A percentile compares a stretch with the other conserved stretches of the same genome.
Conservation (phyloP, 352 stramenopile genomes). For the Halophytophthora polymorphica region DNA sequence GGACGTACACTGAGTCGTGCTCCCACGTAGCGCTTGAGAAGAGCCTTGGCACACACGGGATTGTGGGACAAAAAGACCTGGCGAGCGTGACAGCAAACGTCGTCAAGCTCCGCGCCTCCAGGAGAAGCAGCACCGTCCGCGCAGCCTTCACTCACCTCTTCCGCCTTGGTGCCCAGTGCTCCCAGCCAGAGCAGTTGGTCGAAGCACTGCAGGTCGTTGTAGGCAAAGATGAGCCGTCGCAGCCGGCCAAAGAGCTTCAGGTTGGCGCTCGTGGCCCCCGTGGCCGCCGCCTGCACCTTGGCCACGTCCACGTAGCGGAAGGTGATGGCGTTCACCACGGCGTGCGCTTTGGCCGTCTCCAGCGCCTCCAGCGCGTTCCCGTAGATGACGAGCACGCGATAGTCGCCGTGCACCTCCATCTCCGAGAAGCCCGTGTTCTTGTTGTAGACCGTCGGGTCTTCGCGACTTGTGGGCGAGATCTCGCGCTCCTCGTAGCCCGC, state of each 20-base stretch:
- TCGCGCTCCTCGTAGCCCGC: constrained; percentile 30
- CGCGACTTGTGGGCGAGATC: constrained; percentile 33
- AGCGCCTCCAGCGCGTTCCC: constrained; percentile 64
- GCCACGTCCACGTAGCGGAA: constrained; percentile 61
- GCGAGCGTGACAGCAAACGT: not conserved
- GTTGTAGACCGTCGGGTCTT: constrained; percentile 45
- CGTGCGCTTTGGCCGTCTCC: constrained; percentile 49
- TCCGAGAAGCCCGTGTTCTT: constrained; percentile 67
- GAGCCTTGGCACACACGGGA: constrained; percentile 41
- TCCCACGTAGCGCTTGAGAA: constrained; percentile 57
- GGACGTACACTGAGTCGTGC: constrained; percentile 43
- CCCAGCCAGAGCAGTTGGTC: constrained; percentile 63
- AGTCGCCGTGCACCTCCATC: constrained; percentile 69
- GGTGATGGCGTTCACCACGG: constrained; percentile 54
- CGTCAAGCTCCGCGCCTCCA: not conserved
- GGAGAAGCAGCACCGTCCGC: not conserved
- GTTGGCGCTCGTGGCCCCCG: constrained; percentile 28
- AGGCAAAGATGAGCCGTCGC: constrained; percentile 51
- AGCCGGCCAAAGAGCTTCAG: constrained; percentile 62
- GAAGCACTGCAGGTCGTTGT: constrained; percentile 66
- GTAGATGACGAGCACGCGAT: constrained; percentile 63
- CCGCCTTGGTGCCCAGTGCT: constrained; percentile 44
- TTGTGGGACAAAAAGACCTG: constrained; percentile 71
- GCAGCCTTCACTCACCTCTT: constrained; percentile 41
- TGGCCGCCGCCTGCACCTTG: constrained; percentile 33